Evolutionary conservation across 257 asterid species (phyloP), one percentile per base, ranked within the genome.

Genomic region (Penstemon newberryi): DNA sequence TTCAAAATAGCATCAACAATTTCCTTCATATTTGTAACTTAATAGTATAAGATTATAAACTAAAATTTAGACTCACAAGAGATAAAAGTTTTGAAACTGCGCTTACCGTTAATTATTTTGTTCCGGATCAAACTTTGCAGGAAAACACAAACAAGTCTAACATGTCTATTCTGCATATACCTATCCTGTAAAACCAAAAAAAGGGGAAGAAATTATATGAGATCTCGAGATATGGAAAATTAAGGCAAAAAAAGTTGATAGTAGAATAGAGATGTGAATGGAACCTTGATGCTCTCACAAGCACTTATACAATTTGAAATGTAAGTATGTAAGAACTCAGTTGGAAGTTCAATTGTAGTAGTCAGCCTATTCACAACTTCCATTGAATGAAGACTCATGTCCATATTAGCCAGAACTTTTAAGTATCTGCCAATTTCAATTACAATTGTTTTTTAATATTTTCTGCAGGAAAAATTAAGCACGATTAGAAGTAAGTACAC

Each of bases 371-470:
- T 94, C 72, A 94, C 99, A 67, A 94, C 99, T 86, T 94, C 99
- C 97, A 94, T 94, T 47, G 97, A 94, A 72, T 94, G 99, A 79
- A 94, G 99, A 80, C 99, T 94, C 99, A 94, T 94, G 77, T 94
- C 99, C 99, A 94, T 94, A 81, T 80, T 91, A 56, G 87, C 99
- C 75, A 94, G 97, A 78, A 94, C 99, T 13, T 89, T 87, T 69
- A 88, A 90, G 80, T 88, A 94, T 71, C 99, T 94, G 91, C 73
- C 46, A 58, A 55, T 66, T 54, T 46, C 8, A 11, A 73, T 1
- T 25, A 2, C 33, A 25, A 25, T 25, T 25, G 33, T 25, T 25
- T 25, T 25, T 25, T 25, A 25, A 25, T 25, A 25, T 25, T 25
- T 25, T 25, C 33, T 0, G 33, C 33, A 25, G 33, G 33, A 72